Conservation (phyloP, 441 rosid species). For the Biscutella laevigata region DNA sequence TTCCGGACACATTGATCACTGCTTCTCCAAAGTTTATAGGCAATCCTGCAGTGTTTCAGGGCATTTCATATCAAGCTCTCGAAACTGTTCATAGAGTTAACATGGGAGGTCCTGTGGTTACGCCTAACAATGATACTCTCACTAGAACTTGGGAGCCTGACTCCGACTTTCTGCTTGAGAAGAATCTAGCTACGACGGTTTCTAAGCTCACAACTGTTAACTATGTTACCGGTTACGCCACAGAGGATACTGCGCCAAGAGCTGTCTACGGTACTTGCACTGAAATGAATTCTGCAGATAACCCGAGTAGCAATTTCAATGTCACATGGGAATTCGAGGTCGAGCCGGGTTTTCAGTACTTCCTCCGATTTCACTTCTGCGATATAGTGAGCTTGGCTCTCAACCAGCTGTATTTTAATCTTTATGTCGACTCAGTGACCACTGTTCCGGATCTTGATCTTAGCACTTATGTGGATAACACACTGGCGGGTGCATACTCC, state of each 20-base stretch:
- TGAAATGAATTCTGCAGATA: conserved; percentile 38
- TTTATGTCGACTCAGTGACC: conserved; percentile 43
- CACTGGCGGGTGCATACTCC: conserved; percentile 45
- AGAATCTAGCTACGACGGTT: conserved; percentile 29
- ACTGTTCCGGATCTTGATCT: conserved; percentile 48
- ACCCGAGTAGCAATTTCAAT: conserved; percentile 57
- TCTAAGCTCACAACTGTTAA: conserved; percentile 43
- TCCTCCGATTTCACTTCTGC: conserved; percentile 75
- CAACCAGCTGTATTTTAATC: conserved; percentile 57
- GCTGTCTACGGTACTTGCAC: conserved; percentile 60
- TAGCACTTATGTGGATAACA: conserved; percentile 14
- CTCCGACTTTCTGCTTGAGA: conserved; percentile 29
- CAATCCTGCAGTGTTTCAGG: conserved; percentile 27
- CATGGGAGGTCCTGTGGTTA: conserved; percentile 66
- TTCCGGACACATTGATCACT: conserved; percentile 46
- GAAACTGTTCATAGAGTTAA: conserved; percentile 62
- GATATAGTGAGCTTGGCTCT: conserved; percentile 47
- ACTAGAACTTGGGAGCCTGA: conserved; percentile 76
- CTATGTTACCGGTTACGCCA: conserved; percentile 39
- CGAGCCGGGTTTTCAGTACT: conserved; percentile 64
- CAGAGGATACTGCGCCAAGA: conserved; percentile 49
- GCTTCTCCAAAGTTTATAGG: conserved; percentile 28
- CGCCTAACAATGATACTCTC: conserved; percentile 52
- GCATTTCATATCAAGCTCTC: conserved; percentile 41
- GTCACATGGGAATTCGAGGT: conserved; percentile 78